phyloP scores from a whole-genome alignment of 2,329 filamentous ascomycete genomes.

The Neoarthrinium moseri region DNA sequence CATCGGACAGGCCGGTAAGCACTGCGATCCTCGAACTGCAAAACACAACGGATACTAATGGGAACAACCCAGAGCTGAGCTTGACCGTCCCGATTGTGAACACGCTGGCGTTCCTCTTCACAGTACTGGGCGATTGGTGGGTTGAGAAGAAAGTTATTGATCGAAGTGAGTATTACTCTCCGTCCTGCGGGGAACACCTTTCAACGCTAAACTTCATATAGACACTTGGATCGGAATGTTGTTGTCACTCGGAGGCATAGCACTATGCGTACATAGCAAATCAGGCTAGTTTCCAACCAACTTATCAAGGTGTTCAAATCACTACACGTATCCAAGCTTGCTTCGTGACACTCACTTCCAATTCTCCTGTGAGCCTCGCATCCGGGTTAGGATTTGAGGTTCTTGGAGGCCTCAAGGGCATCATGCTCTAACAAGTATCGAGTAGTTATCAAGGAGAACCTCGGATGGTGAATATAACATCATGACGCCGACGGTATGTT shows the following conservation, averaged over 20 bases:
- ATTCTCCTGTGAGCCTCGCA: too few species aligned
- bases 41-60: not conserved
- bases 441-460: too few species aligned
- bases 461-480: too few species aligned
- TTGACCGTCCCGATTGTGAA: slow-evolving; percentile 94
- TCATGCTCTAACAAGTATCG: too few species aligned
- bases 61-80: slow-evolving; percentile 66
- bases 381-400: too few species aligned
- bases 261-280: slow-evolving; percentile 75
- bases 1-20: slow-evolving; percentile 89
- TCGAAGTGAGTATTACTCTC: slow-evolving; percentile 56
- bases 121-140: slow-evolving; percentile 92
- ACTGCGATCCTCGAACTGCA: not conserved
- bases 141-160: slow-evolving; percentile 89
- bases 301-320: too few species aligned
- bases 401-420: too few species aligned
- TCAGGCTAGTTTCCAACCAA: slow-evolving; percentile 18
- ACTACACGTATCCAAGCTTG: too few species aligned
- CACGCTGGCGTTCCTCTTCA: slow-evolving; percentile 92
- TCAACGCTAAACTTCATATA: slow-evolving; percentile 51
- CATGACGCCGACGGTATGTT: too few species aligned
- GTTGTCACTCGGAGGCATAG: slow-evolving; percentile 77
- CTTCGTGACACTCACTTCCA: too few species aligned
- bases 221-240: slow-evolving; percentile 83
- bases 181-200: not conserved